These are phyloP conservation scores for Pythium aquatile DNA, from an alignment of 352 stramenopile species.

Conservation along the genomic window DNA sequence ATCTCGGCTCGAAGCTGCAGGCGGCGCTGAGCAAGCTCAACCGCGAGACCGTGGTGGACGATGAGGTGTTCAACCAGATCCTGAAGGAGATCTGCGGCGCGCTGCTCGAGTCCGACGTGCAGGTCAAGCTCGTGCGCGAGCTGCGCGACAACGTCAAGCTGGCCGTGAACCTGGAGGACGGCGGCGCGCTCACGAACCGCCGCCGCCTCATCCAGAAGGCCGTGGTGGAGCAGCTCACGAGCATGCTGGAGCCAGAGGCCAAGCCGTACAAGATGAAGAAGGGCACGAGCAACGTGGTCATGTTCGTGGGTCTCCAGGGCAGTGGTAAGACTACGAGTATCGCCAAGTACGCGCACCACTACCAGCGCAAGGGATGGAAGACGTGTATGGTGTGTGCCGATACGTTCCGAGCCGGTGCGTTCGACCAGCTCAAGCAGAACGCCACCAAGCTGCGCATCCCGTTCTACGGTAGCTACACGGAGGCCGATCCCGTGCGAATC, in stretches of 20 bases:
- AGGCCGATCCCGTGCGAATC: constrained; percentile 98
- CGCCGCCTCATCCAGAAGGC: constrained; percentile 90
- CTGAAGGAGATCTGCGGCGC: constrained; percentile 91
- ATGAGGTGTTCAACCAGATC: constrained; percentile 86
- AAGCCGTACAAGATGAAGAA: constrained; percentile 91
- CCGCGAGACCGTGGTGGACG: constrained; percentile 85
- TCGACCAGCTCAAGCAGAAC: constrained; percentile 99
- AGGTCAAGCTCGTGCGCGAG: constrained; percentile 87
- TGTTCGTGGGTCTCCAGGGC: constrained; percentile 94
- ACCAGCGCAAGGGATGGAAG: constrained; percentile 97
- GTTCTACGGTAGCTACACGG: constrained; percentile 98
- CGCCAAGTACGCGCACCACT: constrained; percentile 99
- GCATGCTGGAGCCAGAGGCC: constrained; percentile 85
- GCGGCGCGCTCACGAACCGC: constrained; percentile 75
- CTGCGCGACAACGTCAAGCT: constrained; percentile 90
- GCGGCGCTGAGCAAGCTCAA: constrained; percentile 86
- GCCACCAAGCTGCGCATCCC: constrained; percentile 97
- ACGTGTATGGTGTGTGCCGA: constrained; percentile 99
- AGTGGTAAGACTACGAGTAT: constrained; percentile 99
- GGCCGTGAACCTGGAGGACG: constrained; percentile 81
- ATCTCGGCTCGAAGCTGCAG: constrained; percentile 88
- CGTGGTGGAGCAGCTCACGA: constrained; percentile 88
- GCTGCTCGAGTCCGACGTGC: constrained; percentile 89
- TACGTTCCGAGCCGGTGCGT: constrained; percentile 98
- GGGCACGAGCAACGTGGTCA: constrained; percentile 90